phyloP scores from a whole-genome alignment of 1,284 basidiomycete genomes.

The Papiliotrema terrestris region DNA sequence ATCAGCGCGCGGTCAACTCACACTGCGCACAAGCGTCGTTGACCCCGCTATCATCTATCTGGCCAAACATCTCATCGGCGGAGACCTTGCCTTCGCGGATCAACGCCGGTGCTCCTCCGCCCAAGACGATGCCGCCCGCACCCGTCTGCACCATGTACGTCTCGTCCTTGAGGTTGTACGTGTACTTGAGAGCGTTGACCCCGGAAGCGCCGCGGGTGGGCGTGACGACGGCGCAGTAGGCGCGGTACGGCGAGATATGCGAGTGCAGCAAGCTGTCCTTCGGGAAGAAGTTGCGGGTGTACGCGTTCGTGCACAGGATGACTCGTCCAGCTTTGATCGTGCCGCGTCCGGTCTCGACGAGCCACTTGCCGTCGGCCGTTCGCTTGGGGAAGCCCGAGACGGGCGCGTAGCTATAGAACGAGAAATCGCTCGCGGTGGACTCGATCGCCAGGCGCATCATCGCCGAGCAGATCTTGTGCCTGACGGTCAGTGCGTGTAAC shows the following conservation, averaged over 20 bases:
- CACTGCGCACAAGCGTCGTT: conserved; percentile 5
- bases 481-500: conserved; percentile 29
- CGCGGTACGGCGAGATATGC: conserved; percentile 8
- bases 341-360: conserved; percentile 12
- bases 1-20: too few species aligned
- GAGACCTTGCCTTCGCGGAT: conserved; percentile 9
- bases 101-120: conserved; percentile 11
- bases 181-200: conserved; percentile 8
- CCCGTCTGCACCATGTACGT: conserved; percentile 19
- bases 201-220: conserved; percentile 21
- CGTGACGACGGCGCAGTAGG: conserved; percentile 17
- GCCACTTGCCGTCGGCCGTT: conserved; percentile 5
- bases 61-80: conserved; percentile 6
- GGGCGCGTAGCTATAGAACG: conserved; percentile 26
- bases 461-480: conserved; percentile 26
- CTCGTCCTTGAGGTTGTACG: conserved; percentile 23
- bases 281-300: conserved; percentile 31
- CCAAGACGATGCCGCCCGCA: conserved; percentile 13
- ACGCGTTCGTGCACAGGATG: conserved; percentile 35
- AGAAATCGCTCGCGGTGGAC: conserved; percentile 9
- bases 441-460: conserved; percentile 15
- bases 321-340: conserved; percentile 22
- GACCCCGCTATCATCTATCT: conserved; percentile 15
- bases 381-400: conserved; percentile 8
- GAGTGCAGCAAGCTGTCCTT: neutral